Conservation (phyloP, 2,329 filamentous ascomycete genomes). For the Bipolaris gigantea region DNA sequence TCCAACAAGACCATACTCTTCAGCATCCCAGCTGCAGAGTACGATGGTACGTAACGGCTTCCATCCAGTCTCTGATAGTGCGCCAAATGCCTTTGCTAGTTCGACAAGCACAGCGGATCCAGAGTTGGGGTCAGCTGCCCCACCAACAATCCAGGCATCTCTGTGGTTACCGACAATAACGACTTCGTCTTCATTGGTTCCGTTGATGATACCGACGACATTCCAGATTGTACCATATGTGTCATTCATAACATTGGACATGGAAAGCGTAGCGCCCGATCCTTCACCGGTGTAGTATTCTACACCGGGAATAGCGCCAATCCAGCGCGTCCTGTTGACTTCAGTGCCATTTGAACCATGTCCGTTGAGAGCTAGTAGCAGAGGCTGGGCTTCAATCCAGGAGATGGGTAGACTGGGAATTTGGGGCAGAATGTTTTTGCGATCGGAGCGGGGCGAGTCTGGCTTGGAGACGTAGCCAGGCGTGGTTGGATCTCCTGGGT, state of each 20-base stretch:
- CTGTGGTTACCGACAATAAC: constrained; percentile 57
- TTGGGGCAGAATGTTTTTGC: constrained; percentile 64
- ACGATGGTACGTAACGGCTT: constrained; percentile 56
- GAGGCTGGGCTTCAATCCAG: constrained; percentile 76
- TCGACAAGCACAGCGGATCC: constrained; percentile 56
- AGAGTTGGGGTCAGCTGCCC: constrained; percentile 57
- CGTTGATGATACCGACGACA: constrained; percentile 69
- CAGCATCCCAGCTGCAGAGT: constrained; percentile 49
- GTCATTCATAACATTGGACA: constrained; percentile 75
- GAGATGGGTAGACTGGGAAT: constrained; percentile 90
- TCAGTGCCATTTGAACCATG: constrained; percentile 63
- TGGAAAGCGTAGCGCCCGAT: constrained; percentile 52
- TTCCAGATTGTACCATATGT: constrained; percentile 81
- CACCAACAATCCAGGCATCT: constrained; percentile 59
- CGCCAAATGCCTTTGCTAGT: constrained; percentile 54
- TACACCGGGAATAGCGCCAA: constrained; percentile 42
- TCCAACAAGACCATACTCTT: constrained; percentile 46
- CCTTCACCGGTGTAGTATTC: constrained; percentile 50
- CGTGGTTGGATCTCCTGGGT: constrained; percentile 49
- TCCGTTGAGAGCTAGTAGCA: constrained; percentile 80
- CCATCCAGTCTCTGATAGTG: constrained; percentile 53
- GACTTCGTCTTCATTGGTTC: constrained; percentile 60
- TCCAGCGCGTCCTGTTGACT: constrained; percentile 46
- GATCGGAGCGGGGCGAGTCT: constrained; percentile 70
- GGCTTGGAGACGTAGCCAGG: constrained; percentile 79